These are phyloP conservation scores for Asterophora parasitica DNA, from an alignment of 768 basidiomycete genomes.

Conservation along the genomic window DNA sequence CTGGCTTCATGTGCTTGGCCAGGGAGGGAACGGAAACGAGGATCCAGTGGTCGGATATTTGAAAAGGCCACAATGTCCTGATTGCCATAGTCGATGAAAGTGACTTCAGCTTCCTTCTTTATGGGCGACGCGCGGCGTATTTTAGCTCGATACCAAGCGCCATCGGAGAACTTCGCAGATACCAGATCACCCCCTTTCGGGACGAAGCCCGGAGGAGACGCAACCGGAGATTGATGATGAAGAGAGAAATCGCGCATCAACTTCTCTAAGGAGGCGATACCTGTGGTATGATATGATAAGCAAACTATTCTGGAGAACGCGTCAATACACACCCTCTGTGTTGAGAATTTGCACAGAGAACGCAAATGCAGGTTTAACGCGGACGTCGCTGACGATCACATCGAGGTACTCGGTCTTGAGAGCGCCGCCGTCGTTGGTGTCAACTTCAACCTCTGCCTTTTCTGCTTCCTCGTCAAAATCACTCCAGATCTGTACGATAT, in stretches of 20 bases:
- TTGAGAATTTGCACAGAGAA: slow-evolving; percentile 95
- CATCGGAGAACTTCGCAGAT: slow-evolving; percentile 91
- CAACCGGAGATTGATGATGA: slow-evolving; percentile 66
- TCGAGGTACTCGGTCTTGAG: slow-evolving; percentile 87
- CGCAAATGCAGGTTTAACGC: slow-evolving; percentile 63
- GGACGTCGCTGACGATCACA: slow-evolving; percentile 86
- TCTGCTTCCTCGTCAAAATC: slow-evolving; percentile 76
- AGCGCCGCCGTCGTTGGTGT: slow-evolving; percentile 43
- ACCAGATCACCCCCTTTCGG: slow-evolving; percentile 88
- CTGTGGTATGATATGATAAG: slow-evolving; percentile 32
- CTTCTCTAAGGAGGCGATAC: slow-evolving; percentile 87
- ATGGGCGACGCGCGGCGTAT: slow-evolving; percentile 80
- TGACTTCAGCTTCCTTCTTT: slow-evolving; percentile 92
- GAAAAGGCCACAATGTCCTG: slow-evolving; percentile 82
- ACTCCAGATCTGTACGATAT: slow-evolving; percentile 68
- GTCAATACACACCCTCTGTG: slow-evolving; percentile 61
- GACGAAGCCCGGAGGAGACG: slow-evolving; percentile 60
- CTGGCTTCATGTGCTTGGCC: slow-evolving; percentile 95
- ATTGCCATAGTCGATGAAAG: slow-evolving; percentile 95
- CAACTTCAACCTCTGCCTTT: slow-evolving; percentile 40
- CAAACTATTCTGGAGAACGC: background rate
- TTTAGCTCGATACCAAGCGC: slow-evolving; percentile 94
- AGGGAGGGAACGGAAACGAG: slow-evolving; percentile 83
- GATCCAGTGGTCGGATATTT: slow-evolving; percentile 84
- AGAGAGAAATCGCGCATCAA: slow-evolving; percentile 92